phyloP scores from a whole-genome alignment of 495 filamentous ascomycete genomes.

The Penicillium tannophilum region DNA sequence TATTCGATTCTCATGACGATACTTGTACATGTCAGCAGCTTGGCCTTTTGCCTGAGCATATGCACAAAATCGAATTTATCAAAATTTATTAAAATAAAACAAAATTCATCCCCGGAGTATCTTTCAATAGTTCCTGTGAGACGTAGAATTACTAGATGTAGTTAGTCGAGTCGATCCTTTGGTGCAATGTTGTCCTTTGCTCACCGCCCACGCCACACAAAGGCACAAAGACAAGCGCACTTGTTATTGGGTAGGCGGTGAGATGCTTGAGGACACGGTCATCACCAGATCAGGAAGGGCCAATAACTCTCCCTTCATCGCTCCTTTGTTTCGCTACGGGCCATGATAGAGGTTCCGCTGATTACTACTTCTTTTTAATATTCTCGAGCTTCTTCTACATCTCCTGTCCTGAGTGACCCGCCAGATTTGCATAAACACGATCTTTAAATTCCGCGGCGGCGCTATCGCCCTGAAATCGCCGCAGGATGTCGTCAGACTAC shows the following conservation, averaged over 20 bases:
- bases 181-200: slow-evolving; percentile 5
- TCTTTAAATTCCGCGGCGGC: slow-evolving; percentile 38
- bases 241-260: slow-evolving; percentile 24
- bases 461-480: slow-evolving; percentile 42
- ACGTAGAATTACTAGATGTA: neutral
- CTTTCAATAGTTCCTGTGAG: neutral
- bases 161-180: neutral
- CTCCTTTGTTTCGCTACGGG: slow-evolving; percentile 33
- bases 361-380: slow-evolving; percentile 17
- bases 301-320: slow-evolving; percentile 29
- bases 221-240: slow-evolving; percentile 10
- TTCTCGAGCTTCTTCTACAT: slow-evolving; percentile 3
- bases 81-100: neutral
- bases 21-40: slow-evolving; percentile 11
- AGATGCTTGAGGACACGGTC: slow-evolving; percentile 32
- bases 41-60: slow-evolving; percentile 8
- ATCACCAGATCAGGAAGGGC: slow-evolving; percentile 37
- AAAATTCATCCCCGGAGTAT: neutral
- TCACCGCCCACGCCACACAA: slow-evolving; percentile 25
- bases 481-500: slow-evolving; percentile 92
- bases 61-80: slow-evolving; percentile 3
- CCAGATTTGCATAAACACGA: slow-evolving; percentile 23
- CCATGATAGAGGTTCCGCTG: slow-evolving; percentile 22
- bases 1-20: slow-evolving; percentile 11
- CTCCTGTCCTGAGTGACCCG: slow-evolving; percentile 9